Evolutionary conservation across 2,329 filamentous ascomycete species (phyloP), one percentile per base, ranked within the genome.

Genomic region (Cyanodermella asteris): DNA sequence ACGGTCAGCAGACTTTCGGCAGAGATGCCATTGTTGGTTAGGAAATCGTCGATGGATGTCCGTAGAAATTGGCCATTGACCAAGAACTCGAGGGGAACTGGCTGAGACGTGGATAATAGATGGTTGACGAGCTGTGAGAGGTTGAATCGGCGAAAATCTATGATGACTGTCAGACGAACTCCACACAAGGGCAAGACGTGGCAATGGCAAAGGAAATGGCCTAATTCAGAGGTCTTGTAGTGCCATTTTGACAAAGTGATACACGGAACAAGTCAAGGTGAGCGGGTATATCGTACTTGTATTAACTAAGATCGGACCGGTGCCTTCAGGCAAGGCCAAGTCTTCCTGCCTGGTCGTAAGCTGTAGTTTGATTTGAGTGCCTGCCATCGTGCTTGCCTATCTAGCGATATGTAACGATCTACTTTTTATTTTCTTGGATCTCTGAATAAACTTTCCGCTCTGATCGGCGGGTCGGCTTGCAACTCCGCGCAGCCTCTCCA

Each of bases 41-140:
- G 67, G 50, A 91, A 91, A 41, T 93, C 77, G 45, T 91, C 78
- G 36, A 97, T 66, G 11, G 77, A 80, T 14, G 81, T 76, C 33
- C 77, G 73, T 25, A 97, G 64, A 49, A 91, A 93, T 41, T 74
- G 72, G 47, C 87, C 87, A 49, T 93, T 87, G 51, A 91, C 72
- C 38, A 97, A 64, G 55, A 97, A 94, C 50, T 97, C 87, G 50
- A 97, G 50, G 9, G 55, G 55, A 18, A 57, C 42, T 10, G 53
- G 47, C 38, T 59, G 61, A 26, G 59, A 55, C 29, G 53, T 59
- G 18, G 56, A 50, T 16, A 72, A 49, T 7, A 72, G 52, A 33
- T 59, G 59, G 42, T 72, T 72, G 27, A 72, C 63, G 29, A 72
- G 51, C 3, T 59, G 65, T 1, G 67, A 72, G 4, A 72, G 57